These are phyloP conservation scores for Pichia terricola DNA, from an alignment of 1,139 yeast species.

Conservation along the genomic window DNA sequence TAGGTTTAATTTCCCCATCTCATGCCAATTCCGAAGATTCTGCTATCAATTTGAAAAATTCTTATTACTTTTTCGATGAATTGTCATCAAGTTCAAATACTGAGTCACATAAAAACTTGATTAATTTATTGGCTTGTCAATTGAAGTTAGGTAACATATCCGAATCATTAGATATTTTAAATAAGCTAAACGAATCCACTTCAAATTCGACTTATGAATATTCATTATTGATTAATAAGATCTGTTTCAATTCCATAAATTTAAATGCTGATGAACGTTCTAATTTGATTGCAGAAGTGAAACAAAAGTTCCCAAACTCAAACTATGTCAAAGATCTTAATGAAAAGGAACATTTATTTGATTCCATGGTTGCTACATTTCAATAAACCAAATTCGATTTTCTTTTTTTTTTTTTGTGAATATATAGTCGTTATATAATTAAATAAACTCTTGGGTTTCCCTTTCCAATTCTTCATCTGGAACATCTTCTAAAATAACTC, in stretches of 20 bases:
- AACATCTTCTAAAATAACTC: slow-evolving; percentile 20
- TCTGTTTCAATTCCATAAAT: slow-evolving; percentile 41
- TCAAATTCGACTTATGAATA: slow-evolving; percentile 23
- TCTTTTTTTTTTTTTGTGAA: too few relatives aligned
- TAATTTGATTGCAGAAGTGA: slow-evolving; percentile 34
- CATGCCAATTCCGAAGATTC: slow-evolving; percentile 5
- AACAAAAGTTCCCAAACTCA: slow-evolving; percentile 32
- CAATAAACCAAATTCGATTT: not conserved
- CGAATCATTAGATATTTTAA: slow-evolving; percentile 31
- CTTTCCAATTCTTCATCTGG: slow-evolving; percentile 22
- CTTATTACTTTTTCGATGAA: slow-evolving; percentile 25
- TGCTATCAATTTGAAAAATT: slow-evolving; percentile 15
- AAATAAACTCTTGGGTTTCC: slow-evolving; percentile 1
- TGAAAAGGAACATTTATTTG: slow-evolving; percentile 40
- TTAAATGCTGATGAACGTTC: slow-evolving; percentile 24
- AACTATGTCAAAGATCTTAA: slow-evolving; percentile 32
- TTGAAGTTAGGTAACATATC: slow-evolving; percentile 33
- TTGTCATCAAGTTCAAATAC: slow-evolving; percentile 20
- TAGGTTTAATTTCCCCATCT: slow-evolving; percentile 9
- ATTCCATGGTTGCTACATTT: slow-evolving; percentile 46
- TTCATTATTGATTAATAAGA: slow-evolving; percentile 44
- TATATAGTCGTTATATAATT: not conserved
- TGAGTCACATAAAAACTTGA: slow-evolving; percentile 25
- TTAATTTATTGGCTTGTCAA: slow-evolving; percentile 29
- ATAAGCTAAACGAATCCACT: slow-evolving; percentile 24